Evolutionary conservation across 1,284 basidiomycete genomes (phyloP).

Genomic region (Ganoderma sp.): DNA sequence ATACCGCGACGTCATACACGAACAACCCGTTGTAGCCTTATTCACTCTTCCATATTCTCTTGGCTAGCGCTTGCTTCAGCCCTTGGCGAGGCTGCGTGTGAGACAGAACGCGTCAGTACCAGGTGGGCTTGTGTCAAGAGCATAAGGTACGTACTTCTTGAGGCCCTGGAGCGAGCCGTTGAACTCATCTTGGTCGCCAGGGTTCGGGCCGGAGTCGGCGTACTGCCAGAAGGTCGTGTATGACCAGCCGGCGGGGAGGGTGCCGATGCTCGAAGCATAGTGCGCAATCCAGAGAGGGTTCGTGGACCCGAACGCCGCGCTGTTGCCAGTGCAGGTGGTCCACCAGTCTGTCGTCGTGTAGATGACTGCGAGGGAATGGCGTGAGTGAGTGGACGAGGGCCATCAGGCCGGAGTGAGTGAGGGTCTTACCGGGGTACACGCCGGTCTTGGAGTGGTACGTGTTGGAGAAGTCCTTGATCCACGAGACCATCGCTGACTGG

Average conservation of each 20-base stretch:
- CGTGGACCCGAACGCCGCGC: conserved; percentile 51
- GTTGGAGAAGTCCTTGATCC: conserved; percentile 66
- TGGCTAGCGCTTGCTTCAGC: conserved; percentile 2
- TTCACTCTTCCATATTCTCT: not conserved
- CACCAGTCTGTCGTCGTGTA: conserved; percentile 74
- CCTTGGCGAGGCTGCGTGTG: conserved; percentile 15
- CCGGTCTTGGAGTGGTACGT: conserved; percentile 60
- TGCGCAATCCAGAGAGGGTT: conserved; percentile 67
- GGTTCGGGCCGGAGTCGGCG: conserved; percentile 55
- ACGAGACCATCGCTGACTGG: conserved; percentile 60
- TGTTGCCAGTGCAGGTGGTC: conserved; percentile 67
- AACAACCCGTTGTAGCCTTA: conserved; percentile 12
- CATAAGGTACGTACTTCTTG: conserved; percentile 36
- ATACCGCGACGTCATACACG: conserved; percentile 5
- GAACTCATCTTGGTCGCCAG: conserved; percentile 63
- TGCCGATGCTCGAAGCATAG: conserved; percentile 54
- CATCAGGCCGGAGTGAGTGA: not conserved
- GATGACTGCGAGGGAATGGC: conserved; percentile 48
- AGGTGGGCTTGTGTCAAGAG: not conserved
- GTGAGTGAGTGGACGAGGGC: not conserved
- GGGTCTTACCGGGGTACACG: conserved; percentile 34
- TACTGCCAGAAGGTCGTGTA: conserved; percentile 71
- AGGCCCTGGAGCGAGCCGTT: conserved; percentile 51
- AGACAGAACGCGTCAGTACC: not conserved
- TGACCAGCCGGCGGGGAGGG: conserved; percentile 62